These are phyloP conservation scores for Leavenworthia alabamica DNA, from an alignment of 345 rosid genomes.

Conservation along the genomic window DNA sequence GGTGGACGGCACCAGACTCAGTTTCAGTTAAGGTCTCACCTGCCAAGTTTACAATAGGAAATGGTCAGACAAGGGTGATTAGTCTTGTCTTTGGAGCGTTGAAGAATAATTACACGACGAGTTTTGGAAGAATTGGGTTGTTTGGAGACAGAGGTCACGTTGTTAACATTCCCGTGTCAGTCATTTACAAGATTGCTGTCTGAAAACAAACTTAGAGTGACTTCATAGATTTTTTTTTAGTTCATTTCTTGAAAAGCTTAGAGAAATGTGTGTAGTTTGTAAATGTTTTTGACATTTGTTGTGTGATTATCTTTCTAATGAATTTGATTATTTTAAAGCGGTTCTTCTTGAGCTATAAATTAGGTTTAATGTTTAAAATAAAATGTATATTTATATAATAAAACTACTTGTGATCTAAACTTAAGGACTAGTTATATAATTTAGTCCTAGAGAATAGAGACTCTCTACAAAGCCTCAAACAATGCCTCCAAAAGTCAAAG, in stretches of 20 bases:
- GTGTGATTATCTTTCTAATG: conserved; percentile 9
- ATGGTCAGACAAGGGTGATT: conserved; percentile 51
- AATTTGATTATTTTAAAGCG: no score
- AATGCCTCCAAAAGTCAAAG: no score
- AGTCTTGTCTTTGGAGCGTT: conserved; percentile 41
- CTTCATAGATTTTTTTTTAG: conserved; percentile 11
- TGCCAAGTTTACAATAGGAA: conserved; percentile 43
- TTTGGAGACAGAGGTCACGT: conserved; percentile 69
- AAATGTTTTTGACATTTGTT: conserved; percentile 7
- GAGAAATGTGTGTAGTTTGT: conserved; percentile 18
- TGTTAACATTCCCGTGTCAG: conserved; percentile 70
- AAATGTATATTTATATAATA: no score
- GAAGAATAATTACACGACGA: conserved; percentile 40
- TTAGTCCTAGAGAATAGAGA: no score
- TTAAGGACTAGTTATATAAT: no score
- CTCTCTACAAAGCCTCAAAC: no score
- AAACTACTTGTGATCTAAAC: no score
- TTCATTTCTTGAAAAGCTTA: conserved; percentile 11
- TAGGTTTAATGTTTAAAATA: no score
- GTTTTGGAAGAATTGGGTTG: conserved; percentile 77
- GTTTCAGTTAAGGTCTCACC: conserved; percentile 66
- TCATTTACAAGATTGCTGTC: conserved; percentile 38
- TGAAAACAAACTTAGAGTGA: conserved; percentile 18
- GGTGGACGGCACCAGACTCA: conserved; percentile 71
- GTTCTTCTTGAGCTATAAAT: no score